Evolutionary conservation across 2,329 filamentous ascomycete genomes (phyloP).

Genomic region (Eutypa lata): DNA sequence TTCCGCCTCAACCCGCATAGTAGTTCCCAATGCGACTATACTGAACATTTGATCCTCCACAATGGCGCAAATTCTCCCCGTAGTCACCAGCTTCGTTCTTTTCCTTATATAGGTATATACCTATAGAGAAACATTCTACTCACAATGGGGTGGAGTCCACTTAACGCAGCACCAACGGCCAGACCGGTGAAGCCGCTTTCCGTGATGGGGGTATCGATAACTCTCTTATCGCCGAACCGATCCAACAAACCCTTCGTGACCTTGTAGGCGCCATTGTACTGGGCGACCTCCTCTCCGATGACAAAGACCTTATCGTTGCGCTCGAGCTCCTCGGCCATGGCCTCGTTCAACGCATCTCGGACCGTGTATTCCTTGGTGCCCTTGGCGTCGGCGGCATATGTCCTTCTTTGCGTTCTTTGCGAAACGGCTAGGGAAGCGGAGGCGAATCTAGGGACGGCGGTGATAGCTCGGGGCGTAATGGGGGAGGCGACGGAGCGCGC

Average conservation of each 20-base stretch:
- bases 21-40: neutral
- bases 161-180: slow-evolving; percentile 89
- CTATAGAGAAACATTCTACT: slow-evolving; percentile 45
- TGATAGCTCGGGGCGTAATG: slow-evolving; percentile 35
- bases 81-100: neutral
- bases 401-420: slow-evolving; percentile 52
- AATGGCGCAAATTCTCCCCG: neutral
- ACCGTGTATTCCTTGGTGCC: slow-evolving; percentile 88
- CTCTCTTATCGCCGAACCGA: slow-evolving; percentile 93
- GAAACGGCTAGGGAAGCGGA: slow-evolving; percentile 33
- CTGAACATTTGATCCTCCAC: neutral
- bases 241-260: slow-evolving; percentile 97
- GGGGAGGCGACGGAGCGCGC: slow-evolving; percentile 31
- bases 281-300: slow-evolving; percentile 95
- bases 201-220: slow-evolving; percentile 98
- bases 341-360: slow-evolving; percentile 95
- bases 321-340: slow-evolving; percentile 96
- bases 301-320: slow-evolving; percentile 92
- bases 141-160: slow-evolving; percentile 90
- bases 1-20: neutral
- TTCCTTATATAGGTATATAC: neutral
- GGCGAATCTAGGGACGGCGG: slow-evolving; percentile 31
- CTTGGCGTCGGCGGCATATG: slow-evolving; percentile 54
- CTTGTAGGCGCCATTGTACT: slow-evolving; percentile 99
- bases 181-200: slow-evolving; percentile 94